Base-by-base conservation (phyloP, 805 yeast genomes). In the Candida ponderosae region DNA sequence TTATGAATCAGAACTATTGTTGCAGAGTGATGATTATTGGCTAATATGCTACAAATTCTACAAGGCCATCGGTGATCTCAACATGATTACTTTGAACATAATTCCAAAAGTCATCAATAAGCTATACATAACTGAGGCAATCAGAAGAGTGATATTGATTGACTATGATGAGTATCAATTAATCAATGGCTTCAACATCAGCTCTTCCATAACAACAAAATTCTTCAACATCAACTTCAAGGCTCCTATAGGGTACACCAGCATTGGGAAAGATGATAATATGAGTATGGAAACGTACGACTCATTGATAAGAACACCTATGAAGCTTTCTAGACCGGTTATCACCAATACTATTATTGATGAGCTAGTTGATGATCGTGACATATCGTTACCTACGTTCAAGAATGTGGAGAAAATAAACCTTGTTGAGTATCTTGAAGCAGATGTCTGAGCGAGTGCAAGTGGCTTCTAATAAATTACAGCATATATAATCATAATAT, bases 361-460 rank as follows among this genome's bases (percentile, higher is more conserved):
- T 4, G 43, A 38, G 16, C 37, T 50, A 2, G 43, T 47, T 3
- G 35, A 40, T 16, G 30, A 30, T 16, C 14, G 17, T 7, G 29
- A 31, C n/a, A 51, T 57, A 1, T 46, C 57, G 2, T 40, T 77
- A 18, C 90, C 89, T 2, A 61, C 67, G 5, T 79, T 79, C 53
- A 73, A 68, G 43, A 76, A 78, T 49, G 76, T 79, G 8, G 89
- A 82, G 45, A 77, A 74, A 51, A 24, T 24, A 6, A 24, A 24
- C 13, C 6, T 24, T 24, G n/a, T 24, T 24, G 28, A 24, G 6
- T 24, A 24, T 6, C 28, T 24, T n/a, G n/a, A n/a, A n/a, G n/a
- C n/a, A n/a, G n/a, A n/a, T n/a, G n/a, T n/a, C n/a, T n/a, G n/a
- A n/a, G n/a, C n/a, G n/a, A n/a, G n/a, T n/a, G n/a, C n/a, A n/a